Conservation (phyloP, 2,329 filamentous ascomycete species). For the Ophiostoma novo-ulmi region DNA sequence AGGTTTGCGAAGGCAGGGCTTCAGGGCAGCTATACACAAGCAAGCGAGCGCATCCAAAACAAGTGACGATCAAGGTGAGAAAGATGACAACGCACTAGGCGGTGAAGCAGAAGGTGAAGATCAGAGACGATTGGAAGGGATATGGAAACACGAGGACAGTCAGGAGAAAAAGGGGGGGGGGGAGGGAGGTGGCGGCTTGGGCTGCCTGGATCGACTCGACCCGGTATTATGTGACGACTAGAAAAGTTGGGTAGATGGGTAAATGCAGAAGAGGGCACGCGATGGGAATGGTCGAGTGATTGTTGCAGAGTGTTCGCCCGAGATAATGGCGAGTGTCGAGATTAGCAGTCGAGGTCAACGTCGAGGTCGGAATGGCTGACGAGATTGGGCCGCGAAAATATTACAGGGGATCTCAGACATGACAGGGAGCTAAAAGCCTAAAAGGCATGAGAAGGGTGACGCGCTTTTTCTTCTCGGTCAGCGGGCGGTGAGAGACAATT, state of each 20-base stretch:
- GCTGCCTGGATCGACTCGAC: conserved; percentile 13
- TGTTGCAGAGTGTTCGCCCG: not conserved
- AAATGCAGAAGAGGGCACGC: not conserved
- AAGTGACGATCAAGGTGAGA: conserved; percentile 3
- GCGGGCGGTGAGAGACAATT: conserved; percentile 4
- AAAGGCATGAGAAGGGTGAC: not conserved
- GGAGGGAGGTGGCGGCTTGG: conserved; percentile 5
- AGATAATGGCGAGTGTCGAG: not conserved
- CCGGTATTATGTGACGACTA: not conserved
- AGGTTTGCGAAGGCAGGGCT: not conserved
- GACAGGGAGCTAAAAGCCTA: not conserved
- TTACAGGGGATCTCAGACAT: not conserved
- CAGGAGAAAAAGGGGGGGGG: not conserved
- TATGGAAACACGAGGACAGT: not conserved
- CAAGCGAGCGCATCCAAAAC: conserved; percentile 1
- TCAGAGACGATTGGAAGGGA: not conserved
- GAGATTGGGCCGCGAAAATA: not conserved
- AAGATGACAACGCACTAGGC: conserved; percentile 9
- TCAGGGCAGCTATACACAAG: conserved; percentile 1
- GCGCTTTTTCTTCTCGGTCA: not conserved
- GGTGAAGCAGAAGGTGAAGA: not conserved
- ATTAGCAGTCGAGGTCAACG: not conserved
- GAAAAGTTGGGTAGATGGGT: not conserved
- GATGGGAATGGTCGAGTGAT: not conserved
- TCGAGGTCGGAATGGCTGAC: not conserved